Conservation (phyloP, 1,284 basidiomycete genomes). For the Apiotrichum porosum region DNA sequence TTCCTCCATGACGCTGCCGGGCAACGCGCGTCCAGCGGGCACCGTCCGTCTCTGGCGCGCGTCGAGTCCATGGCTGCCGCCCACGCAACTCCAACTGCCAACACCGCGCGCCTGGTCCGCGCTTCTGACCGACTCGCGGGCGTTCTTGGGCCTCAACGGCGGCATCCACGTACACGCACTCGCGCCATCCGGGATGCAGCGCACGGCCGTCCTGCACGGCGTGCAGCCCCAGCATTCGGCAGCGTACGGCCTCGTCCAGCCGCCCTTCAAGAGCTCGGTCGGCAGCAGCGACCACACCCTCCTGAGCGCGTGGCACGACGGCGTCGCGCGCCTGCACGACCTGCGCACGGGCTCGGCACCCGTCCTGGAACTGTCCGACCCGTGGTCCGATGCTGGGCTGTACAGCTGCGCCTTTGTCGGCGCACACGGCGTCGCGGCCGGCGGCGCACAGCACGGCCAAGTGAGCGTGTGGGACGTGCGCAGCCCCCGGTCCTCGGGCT, state of each 20-base stretch:
- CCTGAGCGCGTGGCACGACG: constrained; percentile 47
- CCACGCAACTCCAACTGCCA: constrained; percentile 19
- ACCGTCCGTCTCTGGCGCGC: constrained; percentile 26
- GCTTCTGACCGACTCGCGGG: constrained; percentile 10
- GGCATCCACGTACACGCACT: constrained; percentile 3
- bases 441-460: constrained; percentile 42
- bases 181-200: background rate
- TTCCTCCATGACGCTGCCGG: too few species aligned
- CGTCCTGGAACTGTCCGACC: constrained; percentile 31
- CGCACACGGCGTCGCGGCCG: constrained; percentile 35
- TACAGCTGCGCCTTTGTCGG: constrained; percentile 40
- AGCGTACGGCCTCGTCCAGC: constrained; percentile 9
- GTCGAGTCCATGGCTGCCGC: constrained; percentile 33
- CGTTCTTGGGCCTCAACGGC: constrained; percentile 10
- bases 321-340: constrained; percentile 43
- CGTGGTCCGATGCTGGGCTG: constrained; percentile 43
- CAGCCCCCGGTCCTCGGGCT: constrained; percentile 17
- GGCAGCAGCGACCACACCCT: constrained; percentile 7
- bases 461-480: constrained; percentile 43
- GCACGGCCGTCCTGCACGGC: background rate
- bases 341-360: constrained; percentile 26
- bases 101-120: constrained; percentile 36
- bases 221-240: background rate
- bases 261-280: background rate
- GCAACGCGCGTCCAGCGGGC: background rate